Conservation (phyloP, 192 early-diverging fungal genomes). For the Coemansia sp. region DNA sequence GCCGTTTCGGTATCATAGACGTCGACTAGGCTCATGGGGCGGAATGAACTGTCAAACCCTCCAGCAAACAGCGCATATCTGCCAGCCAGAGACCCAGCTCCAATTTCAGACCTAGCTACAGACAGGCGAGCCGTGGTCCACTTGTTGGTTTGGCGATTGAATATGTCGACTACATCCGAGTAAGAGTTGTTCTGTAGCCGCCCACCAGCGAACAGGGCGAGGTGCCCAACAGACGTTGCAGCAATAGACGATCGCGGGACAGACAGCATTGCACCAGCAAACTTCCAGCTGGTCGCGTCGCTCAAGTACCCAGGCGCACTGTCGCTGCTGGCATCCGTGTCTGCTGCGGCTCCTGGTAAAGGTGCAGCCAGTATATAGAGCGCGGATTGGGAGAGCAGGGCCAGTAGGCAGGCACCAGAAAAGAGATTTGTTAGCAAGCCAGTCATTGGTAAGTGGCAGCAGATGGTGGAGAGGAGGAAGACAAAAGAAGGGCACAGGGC, state of each 20-base stretch:
- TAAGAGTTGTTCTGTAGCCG: slow-evolving; percentile 34
- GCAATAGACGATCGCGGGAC: slow-evolving; percentile 39
- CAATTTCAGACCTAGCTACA: slow-evolving; percentile 26
- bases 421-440: neutral
- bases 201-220: slow-evolving; percentile 53
- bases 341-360: neutral
- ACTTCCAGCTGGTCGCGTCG: slow-evolving; percentile 24
- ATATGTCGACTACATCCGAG: slow-evolving; percentile 49
- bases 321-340: neutral
- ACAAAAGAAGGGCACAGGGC: neutral
- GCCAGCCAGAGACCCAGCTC: slow-evolving; percentile 37
- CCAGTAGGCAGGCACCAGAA: neutral
- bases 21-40: slow-evolving; percentile 40
- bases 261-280: slow-evolving; percentile 37
- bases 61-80: slow-evolving; percentile 54
- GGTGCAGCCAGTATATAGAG: neutral
- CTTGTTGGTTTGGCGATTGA: slow-evolving; percentile 21
- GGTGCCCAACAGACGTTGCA: slow-evolving; percentile 28
- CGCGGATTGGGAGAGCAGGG: neutral
- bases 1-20: slow-evolving; percentile 41
- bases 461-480: neutral
- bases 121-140: slow-evolving; percentile 43
- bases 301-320: neutral
- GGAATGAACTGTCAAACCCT: slow-evolving; percentile 34
- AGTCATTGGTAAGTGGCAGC: neutral